Conservation (phyloP, 2,329 filamentous ascomycete species). For the Fusarium sambucinum region DNA sequence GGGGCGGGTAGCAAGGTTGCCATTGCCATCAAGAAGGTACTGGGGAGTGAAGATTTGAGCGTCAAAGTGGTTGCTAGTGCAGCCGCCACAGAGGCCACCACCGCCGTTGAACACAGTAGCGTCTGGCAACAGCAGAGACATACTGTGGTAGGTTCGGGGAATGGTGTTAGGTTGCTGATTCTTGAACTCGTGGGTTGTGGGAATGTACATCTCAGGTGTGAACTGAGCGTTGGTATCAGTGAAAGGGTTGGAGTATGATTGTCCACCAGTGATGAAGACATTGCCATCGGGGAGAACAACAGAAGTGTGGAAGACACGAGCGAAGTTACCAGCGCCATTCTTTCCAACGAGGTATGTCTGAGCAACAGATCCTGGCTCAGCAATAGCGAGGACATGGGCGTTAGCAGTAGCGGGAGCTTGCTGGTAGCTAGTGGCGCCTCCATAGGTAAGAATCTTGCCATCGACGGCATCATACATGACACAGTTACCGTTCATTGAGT, state of each 20-base stretch:
- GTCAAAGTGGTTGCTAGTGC: conserved; percentile 39
- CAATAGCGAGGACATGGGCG: conserved; percentile 64
- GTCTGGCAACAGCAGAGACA: conserved; percentile 36
- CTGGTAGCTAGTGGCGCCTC: conserved; percentile 63
- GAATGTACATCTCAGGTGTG: conserved; percentile 31
- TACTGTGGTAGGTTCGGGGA: conserved; percentile 30
- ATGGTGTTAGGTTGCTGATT: conserved; percentile 33
- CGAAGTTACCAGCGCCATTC: conserved; percentile 20
- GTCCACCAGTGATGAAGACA: conserved; percentile 61
- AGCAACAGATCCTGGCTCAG: conserved; percentile 25
- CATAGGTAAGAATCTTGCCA: conserved; percentile 67
- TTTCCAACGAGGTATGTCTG: conserved; percentile 24
- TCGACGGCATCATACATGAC: conserved; percentile 70
- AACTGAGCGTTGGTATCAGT: conserved; percentile 28
- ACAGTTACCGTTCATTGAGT: conserved; percentile 67
- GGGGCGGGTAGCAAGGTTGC: conserved; percentile 32
- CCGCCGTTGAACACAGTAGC: conserved; percentile 35
- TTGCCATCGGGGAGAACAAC: conserved; percentile 64
- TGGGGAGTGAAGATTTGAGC: conserved; percentile 39
- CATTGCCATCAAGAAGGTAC: conserved; percentile 32
- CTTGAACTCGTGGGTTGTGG: conserved; percentile 22
- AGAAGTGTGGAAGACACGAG: conserved; percentile 59
- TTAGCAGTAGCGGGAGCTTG: conserved; percentile 55
- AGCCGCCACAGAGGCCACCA: conserved; percentile 30
- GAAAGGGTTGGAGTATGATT: conserved; percentile 27